phyloP scores from a whole-genome alignment of 2,329 filamentous ascomycete genomes.

The Cladosporium colombiae region DNA sequence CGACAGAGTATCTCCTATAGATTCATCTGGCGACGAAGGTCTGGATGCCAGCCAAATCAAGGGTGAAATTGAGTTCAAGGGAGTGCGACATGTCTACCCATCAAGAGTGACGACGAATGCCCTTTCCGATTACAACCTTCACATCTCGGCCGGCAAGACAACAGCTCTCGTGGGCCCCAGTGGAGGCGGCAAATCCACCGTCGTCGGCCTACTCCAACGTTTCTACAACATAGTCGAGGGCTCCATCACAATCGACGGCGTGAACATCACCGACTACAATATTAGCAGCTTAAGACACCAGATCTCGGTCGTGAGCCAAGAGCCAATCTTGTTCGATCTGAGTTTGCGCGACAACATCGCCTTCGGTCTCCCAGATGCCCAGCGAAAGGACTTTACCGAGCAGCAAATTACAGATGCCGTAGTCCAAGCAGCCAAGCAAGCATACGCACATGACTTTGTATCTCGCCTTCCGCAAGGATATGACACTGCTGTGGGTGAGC shows the following conservation, averaged over 20 bases:
- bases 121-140: conserved; percentile 75
- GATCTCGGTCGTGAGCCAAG: conserved; percentile 67
- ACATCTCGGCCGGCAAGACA: conserved; percentile 52
- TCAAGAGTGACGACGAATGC: conserved; percentile 86
- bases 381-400: conserved; percentile 58
- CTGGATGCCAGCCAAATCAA: conserved; percentile 68
- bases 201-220: conserved; percentile 50
- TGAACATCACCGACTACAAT: conserved; percentile 61
- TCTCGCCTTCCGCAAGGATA: conserved; percentile 65
- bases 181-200: conserved; percentile 49
- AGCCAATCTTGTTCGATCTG: conserved; percentile 64
- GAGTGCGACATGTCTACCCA: conserved; percentile 87
- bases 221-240: conserved; percentile 61
- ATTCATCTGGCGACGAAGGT: conserved; percentile 69
- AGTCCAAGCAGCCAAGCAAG: conserved; percentile 52
- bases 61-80: conserved; percentile 74
- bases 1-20: conserved; percentile 77
- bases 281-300: conserved; percentile 58
- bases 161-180: conserved; percentile 52
- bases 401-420: conserved; percentile 59
- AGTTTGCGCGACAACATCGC: conserved; percentile 62
- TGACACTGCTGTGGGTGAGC: conserved; percentile 73
- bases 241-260: conserved; percentile 58
- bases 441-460: conserved; percentile 66
- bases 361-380: conserved; percentile 59